A percentile compares a stretch with the other conserved stretches of the same genome.
These are phyloP conservation scores for Suillus clintonianus DNA, from an alignment of 768 basidiomycete species.

Conservation along the genomic window DNA sequence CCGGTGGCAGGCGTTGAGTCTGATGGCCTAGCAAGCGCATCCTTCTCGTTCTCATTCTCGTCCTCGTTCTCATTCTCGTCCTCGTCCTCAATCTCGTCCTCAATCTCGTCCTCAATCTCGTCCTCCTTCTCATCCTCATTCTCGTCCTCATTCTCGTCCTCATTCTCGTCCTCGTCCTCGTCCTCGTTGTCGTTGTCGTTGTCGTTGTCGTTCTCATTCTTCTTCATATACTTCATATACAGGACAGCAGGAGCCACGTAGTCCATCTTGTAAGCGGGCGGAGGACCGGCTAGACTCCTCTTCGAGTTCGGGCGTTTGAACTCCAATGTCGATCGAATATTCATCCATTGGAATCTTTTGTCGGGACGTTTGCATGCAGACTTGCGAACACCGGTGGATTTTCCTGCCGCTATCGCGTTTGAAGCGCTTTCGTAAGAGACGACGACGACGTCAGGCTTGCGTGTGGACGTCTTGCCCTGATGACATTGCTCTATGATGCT, in stretches of 20 bases:
- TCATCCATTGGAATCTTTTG: neutral
- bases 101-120: no score
- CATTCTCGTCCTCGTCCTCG: no score
- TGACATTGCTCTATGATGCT: neutral
- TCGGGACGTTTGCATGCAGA: neutral
- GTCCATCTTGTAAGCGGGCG: neutral
- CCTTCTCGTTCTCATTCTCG: no score
- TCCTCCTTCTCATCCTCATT: no score
- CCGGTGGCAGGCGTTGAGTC: neutral
- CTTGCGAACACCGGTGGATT: neutral
- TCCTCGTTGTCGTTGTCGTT: no score
- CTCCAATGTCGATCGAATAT: neutral
- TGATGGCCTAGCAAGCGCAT: neutral
- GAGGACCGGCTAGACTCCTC: no score
- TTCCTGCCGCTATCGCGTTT: neutral
- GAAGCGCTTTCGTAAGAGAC: neutral
- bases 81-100: no score
- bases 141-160: no score
- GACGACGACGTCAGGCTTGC: slow-evolving; percentile 2
- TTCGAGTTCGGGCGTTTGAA: neutral
- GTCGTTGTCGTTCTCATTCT: no score
- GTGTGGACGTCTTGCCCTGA: neutral
- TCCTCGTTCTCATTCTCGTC: no score
- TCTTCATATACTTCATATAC: neutral
- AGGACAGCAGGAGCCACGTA: neutral